Evolutionary conservation across 208 protist genomes (phyloP).

Genomic region (Wallacemonas sp.): DNA sequence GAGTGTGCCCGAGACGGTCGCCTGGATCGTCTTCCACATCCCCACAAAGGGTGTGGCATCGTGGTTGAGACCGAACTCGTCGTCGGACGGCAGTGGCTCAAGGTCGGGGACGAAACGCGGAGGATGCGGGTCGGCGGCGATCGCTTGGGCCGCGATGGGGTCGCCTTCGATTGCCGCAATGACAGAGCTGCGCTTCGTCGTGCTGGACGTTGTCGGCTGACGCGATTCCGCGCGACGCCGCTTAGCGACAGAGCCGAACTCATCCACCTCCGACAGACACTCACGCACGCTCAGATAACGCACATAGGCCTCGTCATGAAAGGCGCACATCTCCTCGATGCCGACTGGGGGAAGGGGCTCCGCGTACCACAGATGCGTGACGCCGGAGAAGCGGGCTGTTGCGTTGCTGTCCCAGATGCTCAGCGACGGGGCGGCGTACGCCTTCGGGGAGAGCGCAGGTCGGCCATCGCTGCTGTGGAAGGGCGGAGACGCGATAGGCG

Average conservation of each 20-base stretch:
- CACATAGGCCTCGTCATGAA: slow-evolving; percentile 44
- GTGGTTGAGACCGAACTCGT: slow-evolving; percentile 29
- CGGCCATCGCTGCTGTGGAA: not conserved
- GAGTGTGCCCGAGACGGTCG: slow-evolving; percentile 43
- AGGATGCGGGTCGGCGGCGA: slow-evolving; percentile 2
- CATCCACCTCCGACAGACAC: slow-evolving; percentile 43
- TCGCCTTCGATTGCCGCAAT: slow-evolving; percentile 4
- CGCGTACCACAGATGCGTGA: slow-evolving; percentile 34
- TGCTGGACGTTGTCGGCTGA: slow-evolving; percentile 5
- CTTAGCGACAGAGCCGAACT: slow-evolving; percentile 17
- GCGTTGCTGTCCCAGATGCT: slow-evolving; percentile 3
- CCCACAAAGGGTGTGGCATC: slow-evolving; percentile 45
- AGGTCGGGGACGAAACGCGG: slow-evolving; percentile 25
- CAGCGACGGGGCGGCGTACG: not conserved
- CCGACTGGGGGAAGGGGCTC: slow-evolving; percentile 30
- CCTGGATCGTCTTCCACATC: slow-evolving; percentile 43
- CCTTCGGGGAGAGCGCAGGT: not conserved
- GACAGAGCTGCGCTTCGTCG: slow-evolving; percentile 4
- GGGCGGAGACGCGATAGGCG: too few species aligned
- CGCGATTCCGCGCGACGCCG: slow-evolving; percentile 22
- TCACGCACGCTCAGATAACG: slow-evolving; percentile 42
- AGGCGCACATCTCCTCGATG: slow-evolving; percentile 37
- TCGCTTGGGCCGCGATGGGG: slow-evolving; percentile 1
- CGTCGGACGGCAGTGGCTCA: slow-evolving; percentile 26
- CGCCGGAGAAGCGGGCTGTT: not conserved